These are phyloP conservation scores for Bacidia gigantensis DNA, from an alignment of 495 filamentous ascomycete species.

Conservation along the genomic window DNA sequence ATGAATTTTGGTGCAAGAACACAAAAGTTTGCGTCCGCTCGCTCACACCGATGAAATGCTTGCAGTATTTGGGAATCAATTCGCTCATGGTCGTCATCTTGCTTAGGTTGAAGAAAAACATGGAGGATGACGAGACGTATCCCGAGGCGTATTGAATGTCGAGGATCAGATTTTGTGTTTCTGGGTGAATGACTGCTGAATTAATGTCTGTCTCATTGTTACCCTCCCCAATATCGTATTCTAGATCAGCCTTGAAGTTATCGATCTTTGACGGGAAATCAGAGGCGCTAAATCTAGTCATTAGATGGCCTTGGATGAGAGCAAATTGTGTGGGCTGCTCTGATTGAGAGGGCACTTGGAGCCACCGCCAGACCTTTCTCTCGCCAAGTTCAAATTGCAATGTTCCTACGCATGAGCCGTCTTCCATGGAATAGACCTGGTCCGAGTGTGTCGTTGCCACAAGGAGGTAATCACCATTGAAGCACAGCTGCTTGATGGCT, in stretches of 20 bases:
- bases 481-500: background rate
- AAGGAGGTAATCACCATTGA: slow-evolving; percentile 2
- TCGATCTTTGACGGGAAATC: background rate
- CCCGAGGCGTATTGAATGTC: slow-evolving; percentile 17
- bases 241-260: background rate
- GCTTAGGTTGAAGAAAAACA: too few relatives aligned
- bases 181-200: slow-evolving; percentile 8
- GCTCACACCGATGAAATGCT: too few relatives aligned
- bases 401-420: background rate
- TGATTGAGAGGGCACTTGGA: background rate
- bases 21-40: too few relatives aligned
- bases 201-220: slow-evolving; percentile 14
- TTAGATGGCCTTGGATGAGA: background rate
- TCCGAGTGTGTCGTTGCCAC: background rate
- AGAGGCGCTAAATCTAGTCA: background rate
- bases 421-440: background rate
- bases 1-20: too few relatives aligned
- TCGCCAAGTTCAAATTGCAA: background rate
- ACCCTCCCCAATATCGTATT: background rate
- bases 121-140: slow-evolving; percentile 13
- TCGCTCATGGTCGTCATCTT: too few relatives aligned
- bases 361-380: slow-evolving; percentile 1
- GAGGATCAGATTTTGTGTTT: slow-evolving; percentile 8
- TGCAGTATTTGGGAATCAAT: too few relatives aligned
- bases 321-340: background rate